These are phyloP conservation scores for Magnolia sinica DNA, from an alignment of 164 flowering plant species.

Conservation along the genomic window DNA sequence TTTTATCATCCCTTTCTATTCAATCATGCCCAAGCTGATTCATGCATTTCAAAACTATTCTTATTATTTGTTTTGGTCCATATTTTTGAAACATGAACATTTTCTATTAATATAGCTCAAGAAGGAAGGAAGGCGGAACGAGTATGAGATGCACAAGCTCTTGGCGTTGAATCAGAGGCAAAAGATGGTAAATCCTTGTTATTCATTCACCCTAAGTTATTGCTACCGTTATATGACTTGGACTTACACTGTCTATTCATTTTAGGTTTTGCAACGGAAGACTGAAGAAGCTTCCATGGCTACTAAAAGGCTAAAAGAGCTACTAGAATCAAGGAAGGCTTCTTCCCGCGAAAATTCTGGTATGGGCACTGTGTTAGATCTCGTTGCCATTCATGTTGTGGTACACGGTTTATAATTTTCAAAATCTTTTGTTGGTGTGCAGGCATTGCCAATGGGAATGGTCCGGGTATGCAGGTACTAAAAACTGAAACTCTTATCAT, in stretches of 20 bases:
- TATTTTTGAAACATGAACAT: slow-evolving; percentile 2
- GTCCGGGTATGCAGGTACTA: slow-evolving; percentile 81
- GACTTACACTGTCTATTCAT: slow-evolving; percentile 4
- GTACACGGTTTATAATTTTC: background rate
- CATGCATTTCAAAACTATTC: background rate
- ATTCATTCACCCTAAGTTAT: background rate
- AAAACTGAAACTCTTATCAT: background rate
- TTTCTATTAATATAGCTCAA: slow-evolving; percentile 61
- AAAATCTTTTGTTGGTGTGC: slow-evolving; percentile 7
- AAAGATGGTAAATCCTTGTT: slow-evolving; percentile 64
- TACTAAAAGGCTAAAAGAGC: slow-evolving; percentile 84
- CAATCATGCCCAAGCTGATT: background rate
- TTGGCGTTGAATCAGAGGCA: slow-evolving; percentile 92
- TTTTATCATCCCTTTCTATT: background rate
- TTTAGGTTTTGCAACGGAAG: slow-evolving; percentile 90
- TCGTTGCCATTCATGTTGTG: background rate
- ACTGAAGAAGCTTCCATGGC: slow-evolving; percentile 97
- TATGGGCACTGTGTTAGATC: background rate
- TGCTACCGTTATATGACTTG: background rate
- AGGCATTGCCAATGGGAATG: slow-evolving; percentile 61
- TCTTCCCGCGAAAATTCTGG: slow-evolving; percentile 66
- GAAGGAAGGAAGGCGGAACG: slow-evolving; percentile 98
- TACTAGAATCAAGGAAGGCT: slow-evolving; percentile 80
- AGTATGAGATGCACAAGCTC: slow-evolving; percentile 98
- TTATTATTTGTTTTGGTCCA: background rate